Evolutionary conservation across 106 monocot species (phyloP).

Genomic region (Gastrodia elata): DNA sequence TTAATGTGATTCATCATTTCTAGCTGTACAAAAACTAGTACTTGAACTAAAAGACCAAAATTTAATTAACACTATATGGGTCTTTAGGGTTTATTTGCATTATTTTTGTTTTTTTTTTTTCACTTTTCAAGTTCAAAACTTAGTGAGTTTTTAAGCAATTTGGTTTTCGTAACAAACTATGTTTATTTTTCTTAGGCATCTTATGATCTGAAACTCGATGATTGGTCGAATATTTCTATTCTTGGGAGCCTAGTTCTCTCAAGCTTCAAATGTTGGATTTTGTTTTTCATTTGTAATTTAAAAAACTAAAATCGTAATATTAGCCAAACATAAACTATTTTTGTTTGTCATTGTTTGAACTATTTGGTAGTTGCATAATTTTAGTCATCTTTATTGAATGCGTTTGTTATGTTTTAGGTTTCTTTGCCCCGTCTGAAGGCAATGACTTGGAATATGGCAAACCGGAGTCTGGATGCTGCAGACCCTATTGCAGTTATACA

Average conservation of each 20-base stretch:
- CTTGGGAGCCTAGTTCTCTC: not conserved
- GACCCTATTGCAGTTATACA: conserved; percentile 29
- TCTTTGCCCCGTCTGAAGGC: conserved; percentile 44
- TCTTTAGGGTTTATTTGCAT: too few relatives aligned
- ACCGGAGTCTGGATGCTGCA: conserved; percentile 23
- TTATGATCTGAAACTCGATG: not conserved
- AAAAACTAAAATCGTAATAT: not conserved
- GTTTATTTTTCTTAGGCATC: not conserved
- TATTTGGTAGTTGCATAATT: not conserved
- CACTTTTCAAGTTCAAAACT: too few relatives aligned
- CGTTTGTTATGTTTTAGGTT: conserved; percentile 18
- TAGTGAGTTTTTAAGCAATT: too few relatives aligned
- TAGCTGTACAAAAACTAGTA: too few relatives aligned
- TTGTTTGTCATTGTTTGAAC: not conserved
- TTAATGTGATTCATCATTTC: too few relatives aligned
- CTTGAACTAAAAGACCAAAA: too few relatives aligned
- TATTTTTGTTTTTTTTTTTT: too few relatives aligned
- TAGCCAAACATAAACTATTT: not conserved
- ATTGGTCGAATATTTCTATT: not conserved
- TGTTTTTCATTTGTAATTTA: not conserved
- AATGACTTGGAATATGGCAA: conserved; percentile 44
- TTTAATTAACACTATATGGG: too few relatives aligned
- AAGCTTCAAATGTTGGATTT: not conserved
- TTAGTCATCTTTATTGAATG: not conserved
- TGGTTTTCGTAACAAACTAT: too few relatives aligned